Conservation (phyloP, 176 grass and related monocot species). For the Thinopyrum elongatum region DNA sequence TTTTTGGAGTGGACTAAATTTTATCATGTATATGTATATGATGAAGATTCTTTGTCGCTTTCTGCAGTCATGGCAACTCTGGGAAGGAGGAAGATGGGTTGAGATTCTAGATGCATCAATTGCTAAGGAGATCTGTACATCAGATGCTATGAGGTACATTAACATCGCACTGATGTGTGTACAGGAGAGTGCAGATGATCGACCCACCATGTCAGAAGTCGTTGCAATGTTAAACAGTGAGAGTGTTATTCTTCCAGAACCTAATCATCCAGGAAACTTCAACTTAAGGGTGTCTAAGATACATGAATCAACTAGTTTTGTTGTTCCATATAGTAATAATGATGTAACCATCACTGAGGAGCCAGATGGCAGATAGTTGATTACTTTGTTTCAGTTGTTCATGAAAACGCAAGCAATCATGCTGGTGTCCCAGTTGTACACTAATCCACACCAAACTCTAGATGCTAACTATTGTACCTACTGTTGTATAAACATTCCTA, state of each 20-base stretch:
- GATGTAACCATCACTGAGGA: conserved; percentile 19
- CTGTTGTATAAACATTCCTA: no score
- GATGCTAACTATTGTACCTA: no score
- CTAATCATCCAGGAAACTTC: conserved; percentile 29
- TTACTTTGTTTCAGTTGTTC: no score
- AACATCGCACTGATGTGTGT: conserved; percentile 32
- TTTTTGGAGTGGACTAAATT: no score
- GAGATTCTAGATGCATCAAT: no score
- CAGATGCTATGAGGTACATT: conserved; percentile 19
- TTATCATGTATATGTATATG: no score
- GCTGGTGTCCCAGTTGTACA: no score
- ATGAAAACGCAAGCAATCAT: no score
- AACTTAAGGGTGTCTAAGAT: conserved; percentile 12
- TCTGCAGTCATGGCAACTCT: no score
- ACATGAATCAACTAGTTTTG: background rate
- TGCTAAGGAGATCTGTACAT: background rate
- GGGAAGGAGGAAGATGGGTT: no score
- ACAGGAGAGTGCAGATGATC: conserved; percentile 17
- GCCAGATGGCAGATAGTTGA: background rate
- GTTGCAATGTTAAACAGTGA: conserved; percentile 10
- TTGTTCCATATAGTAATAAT: background rate
- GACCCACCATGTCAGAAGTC: conserved; percentile 32
- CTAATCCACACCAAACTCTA: no score
- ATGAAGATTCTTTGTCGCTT: no score
- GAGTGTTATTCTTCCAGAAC: background rate